Conservation (phyloP, 2,329 filamentous ascomycete genomes). For the Coniochaeta sp. region DNA sequence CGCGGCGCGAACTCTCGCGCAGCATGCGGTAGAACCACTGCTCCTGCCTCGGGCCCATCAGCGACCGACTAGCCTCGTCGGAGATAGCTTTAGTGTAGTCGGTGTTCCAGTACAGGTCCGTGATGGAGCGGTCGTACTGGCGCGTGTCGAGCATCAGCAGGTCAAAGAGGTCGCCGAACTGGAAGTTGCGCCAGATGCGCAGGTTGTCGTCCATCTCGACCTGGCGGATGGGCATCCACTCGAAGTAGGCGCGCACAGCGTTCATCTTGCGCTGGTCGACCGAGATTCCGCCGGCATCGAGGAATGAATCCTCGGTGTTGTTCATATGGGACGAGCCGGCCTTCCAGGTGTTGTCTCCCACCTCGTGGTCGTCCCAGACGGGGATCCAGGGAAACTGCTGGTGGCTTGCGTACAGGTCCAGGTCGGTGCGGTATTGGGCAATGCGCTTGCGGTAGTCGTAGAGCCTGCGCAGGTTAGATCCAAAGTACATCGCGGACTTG, state of each 20-base stretch:
- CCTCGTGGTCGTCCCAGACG: constrained; percentile 58
- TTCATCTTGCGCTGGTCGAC: constrained; percentile 70
- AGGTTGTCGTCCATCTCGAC: constrained; percentile 62
- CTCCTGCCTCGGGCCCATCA: constrained; percentile 69
- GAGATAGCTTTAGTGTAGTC: constrained; percentile 55
- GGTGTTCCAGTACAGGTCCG: constrained; percentile 42
- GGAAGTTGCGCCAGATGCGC: constrained; percentile 60
- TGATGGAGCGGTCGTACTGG: constrained; percentile 61
- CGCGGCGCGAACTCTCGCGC: constrained; percentile 50
- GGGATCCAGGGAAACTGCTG: constrained; percentile 54
- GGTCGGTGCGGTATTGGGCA: constrained; percentile 53
- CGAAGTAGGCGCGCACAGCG: constrained; percentile 62
- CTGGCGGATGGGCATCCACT: constrained; percentile 52
- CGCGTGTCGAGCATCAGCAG: constrained; percentile 63
- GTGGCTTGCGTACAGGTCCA: constrained; percentile 48
- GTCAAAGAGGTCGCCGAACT: constrained; percentile 58
- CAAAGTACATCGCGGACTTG: background rate
- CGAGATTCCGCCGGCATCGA: constrained; percentile 48
- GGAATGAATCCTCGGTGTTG: constrained; percentile 61
- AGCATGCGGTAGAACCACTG: constrained; percentile 64
- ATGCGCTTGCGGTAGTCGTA: constrained; percentile 52
- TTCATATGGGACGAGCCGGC: constrained; percentile 53
- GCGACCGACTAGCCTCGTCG: constrained; percentile 57
- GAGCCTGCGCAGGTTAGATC: constrained; percentile 23
- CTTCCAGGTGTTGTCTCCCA: constrained; percentile 58